Percentiles rank a stretch among this genome's conserved stretches.
Conservation (phyloP, 169 alveolate species). For the Plasmodium blacklocki region DNA sequence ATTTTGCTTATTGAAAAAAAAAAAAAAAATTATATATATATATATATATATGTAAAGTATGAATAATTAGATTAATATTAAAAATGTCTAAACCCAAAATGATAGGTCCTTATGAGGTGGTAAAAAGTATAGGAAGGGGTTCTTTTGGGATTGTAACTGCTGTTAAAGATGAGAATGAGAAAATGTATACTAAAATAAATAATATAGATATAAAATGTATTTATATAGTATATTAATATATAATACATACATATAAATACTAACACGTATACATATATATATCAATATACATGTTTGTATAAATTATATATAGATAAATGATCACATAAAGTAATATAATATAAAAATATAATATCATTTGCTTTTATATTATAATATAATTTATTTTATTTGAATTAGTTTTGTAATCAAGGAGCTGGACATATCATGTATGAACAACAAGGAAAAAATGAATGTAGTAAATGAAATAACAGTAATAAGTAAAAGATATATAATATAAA, state of each 20-base stretch:
- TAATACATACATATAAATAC: background rate
- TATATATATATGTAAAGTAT: background rate
- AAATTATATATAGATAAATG: too few species aligned
- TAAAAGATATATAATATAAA: background rate
- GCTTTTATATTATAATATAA: too few species aligned
- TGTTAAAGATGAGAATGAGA: conserved; percentile 39
- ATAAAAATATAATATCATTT: too few species aligned
- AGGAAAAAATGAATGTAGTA: conserved; percentile 72
- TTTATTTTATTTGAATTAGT: conserved; percentile 12
- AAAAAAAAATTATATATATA: background rate
- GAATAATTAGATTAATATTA: conserved; percentile 7
- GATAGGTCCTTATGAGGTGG: conserved; percentile 68
- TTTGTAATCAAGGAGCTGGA: conserved; percentile 73
- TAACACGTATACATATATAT: background rate
- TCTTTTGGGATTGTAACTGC: conserved; percentile 76
- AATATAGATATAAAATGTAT: background rate
- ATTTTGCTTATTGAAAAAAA: background rate
- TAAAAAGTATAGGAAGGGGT: conserved; percentile 74
- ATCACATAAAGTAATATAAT: too few species aligned
- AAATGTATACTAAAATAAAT: conserved; percentile 22
- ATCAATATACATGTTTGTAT: background rate
- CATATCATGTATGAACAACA: conserved; percentile 70
- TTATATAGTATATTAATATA: too few species aligned
- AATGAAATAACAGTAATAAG: conserved; percentile 28
- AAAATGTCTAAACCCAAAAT: conserved; percentile 55